A percentile compares a stretch with the other conserved stretches of the same genome.
Conservation (phyloP, 129 eudicot genomes). For the Pulicaria dysenterica region DNA sequence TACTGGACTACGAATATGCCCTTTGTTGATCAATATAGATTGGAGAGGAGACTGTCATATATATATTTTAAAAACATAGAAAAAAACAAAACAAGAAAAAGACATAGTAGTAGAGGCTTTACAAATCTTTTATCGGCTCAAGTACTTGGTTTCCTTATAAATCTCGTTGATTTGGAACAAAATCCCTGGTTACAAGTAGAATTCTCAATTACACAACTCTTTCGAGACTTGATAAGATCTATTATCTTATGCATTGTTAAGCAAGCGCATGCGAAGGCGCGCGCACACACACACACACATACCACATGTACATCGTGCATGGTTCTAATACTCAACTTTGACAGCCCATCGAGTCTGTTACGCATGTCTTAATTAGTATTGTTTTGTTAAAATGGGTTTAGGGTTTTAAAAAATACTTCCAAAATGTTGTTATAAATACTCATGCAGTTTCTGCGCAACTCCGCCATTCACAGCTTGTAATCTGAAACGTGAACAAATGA, state of each 20-base stretch:
- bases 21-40: constrained; percentile 44
- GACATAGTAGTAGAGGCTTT: constrained; percentile 53
- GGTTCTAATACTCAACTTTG: too few species aligned
- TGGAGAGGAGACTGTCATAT: constrained; percentile 25
- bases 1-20: constrained; percentile 70
- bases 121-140: constrained; percentile 43
- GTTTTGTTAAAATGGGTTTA: too few species aligned
- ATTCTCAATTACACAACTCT: constrained; percentile 25
- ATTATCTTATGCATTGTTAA: neutral
- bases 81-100: constrained; percentile 13
- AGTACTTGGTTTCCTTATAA: constrained; percentile 30
- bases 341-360: too few species aligned
- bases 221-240: constrained; percentile 6
- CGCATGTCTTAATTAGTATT: too few species aligned
- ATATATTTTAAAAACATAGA: neutral
- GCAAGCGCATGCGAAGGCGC: too few species aligned
- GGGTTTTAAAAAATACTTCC: too few species aligned
- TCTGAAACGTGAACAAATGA: too few species aligned
- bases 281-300: too few species aligned
- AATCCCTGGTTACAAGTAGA: neutral
- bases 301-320: too few species aligned
- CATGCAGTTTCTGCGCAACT: too few species aligned
- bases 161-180: constrained; percentile 27
- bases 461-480: too few species aligned
- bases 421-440: too few species aligned